These are phyloP conservation scores for Penicillium capsulatum DNA, from an alignment of 2,329 filamentous ascomycete genomes.

Conservation along the genomic window DNA sequence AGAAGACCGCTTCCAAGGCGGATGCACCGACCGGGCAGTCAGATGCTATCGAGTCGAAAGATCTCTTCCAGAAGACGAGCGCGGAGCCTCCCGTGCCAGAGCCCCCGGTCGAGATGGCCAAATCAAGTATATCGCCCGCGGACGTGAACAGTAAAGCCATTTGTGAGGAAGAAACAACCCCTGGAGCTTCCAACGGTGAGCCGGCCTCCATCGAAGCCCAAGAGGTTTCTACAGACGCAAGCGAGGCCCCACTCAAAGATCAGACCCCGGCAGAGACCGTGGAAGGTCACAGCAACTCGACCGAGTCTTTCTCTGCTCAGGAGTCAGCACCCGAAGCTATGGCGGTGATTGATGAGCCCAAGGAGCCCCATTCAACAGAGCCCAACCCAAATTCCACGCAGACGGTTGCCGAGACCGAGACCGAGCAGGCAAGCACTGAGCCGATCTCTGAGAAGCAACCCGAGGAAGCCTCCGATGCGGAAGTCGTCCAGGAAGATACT, in stretches of 20 bases:
- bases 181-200: not conserved
- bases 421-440: not conserved
- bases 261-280: not conserved
- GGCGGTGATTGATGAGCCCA: not conserved
- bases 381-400: not conserved
- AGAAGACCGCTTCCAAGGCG: slow-evolving; percentile 10
- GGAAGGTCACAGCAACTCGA: not conserved
- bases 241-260: too few relatives aligned
- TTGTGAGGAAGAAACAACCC: not conserved
- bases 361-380: not conserved
- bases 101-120: slow-evolving; percentile 1
- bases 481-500: not conserved
- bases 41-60: slow-evolving; percentile 16
- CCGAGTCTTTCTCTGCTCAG: not conserved
- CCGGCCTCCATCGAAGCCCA: not conserved
- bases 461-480: not conserved
- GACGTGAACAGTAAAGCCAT: not conserved
- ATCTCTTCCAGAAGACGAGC: slow-evolving; percentile 2
- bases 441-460: not conserved
- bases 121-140: not conserved
- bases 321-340: not conserved
- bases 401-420: not conserved
- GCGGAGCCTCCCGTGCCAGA: slow-evolving; percentile 1
- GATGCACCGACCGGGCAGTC: slow-evolving; percentile 7
- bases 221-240: not conserved